These are phyloP conservation scores for Eugenia klotzschiana DNA, from an alignment of 441 rosid genomes.

Conservation along the genomic window DNA sequence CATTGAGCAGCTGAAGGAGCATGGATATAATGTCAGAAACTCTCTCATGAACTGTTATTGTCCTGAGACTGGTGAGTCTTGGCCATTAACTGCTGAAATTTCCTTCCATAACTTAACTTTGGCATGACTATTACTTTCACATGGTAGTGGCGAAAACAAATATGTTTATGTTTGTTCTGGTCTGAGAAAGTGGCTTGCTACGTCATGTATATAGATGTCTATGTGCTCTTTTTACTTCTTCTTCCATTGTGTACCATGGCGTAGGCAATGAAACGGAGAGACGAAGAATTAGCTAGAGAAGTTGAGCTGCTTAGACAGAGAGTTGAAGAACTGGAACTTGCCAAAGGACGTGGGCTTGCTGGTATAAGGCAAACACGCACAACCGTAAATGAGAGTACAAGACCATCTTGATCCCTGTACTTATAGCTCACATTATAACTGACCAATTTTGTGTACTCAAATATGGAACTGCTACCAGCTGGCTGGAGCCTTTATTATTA, in stretches of 20 bases:
- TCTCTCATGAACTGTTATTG: background rate
- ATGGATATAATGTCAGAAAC: background rate
- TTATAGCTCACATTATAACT: background rate
- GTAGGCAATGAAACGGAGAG: conserved; percentile 2
- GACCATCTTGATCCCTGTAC: background rate
- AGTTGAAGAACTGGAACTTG: conserved; percentile 2
- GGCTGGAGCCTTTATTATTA: background rate
- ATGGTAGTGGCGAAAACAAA: background rate
- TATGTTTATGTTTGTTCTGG: background rate
- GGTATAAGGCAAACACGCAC: background rate
- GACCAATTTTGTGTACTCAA: background rate
- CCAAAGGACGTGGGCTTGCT: background rate
- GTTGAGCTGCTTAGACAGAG: background rate
- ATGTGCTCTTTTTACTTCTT: background rate
- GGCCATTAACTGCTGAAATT: background rate
- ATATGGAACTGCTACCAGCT: background rate
- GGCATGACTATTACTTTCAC: background rate
- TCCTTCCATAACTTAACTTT: background rate
- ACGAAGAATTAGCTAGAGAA: background rate
- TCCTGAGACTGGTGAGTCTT: background rate
- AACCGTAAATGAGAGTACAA: background rate
- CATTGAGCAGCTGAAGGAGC: background rate
- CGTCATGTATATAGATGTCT: background rate
- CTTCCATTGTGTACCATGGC: background rate
- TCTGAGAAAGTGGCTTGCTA: background rate